These are phyloP conservation scores for Sugiyamaella castrensis DNA, from an alignment of 1,139 yeast species.

Conservation along the genomic window DNA sequence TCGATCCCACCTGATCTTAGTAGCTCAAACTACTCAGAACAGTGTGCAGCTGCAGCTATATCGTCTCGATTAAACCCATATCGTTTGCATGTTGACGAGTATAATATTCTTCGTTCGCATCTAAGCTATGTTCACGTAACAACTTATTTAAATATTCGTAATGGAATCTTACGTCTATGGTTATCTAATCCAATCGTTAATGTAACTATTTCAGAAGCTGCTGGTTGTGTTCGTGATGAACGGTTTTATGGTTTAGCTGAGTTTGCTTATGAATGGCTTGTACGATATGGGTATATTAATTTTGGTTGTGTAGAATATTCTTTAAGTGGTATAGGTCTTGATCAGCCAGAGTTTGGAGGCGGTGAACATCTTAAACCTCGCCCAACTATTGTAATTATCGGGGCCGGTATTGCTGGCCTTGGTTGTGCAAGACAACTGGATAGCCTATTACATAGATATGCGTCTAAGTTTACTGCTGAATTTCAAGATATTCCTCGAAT, in stretches of 20 bases:
- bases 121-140: constrained; percentile 41
- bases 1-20: constrained; percentile 41
- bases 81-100: constrained; percentile 38
- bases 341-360: constrained; percentile 9
- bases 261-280: constrained; percentile 44
- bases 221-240: constrained; percentile 44
- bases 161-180: constrained; percentile 45
- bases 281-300: constrained; percentile 44
- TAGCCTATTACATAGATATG: constrained; percentile 37
- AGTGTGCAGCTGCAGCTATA: constrained; percentile 43
- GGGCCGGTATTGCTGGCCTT: constrained; percentile 46
- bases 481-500: constrained; percentile 43
- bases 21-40: constrained; percentile 40
- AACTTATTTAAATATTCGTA: constrained; percentile 43
- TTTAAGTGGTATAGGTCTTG: constrained; percentile 6
- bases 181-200: constrained; percentile 43
- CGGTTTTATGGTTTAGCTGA: constrained; percentile 42
- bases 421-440: constrained; percentile 45
- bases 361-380: constrained; percentile 33
- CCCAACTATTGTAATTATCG: constrained; percentile 40
- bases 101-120: constrained; percentile 36
- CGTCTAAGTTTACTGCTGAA: constrained; percentile 33
- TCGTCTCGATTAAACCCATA: constrained; percentile 42
- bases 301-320: constrained; percentile 42
- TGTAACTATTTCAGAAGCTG: constrained; percentile 44